A percentile compares a stretch with the other conserved stretches of the same genome.
Evolutionary conservation across 352 stramenopile species (phyloP).

Genomic region (Thraustochytrium striatum): DNA sequence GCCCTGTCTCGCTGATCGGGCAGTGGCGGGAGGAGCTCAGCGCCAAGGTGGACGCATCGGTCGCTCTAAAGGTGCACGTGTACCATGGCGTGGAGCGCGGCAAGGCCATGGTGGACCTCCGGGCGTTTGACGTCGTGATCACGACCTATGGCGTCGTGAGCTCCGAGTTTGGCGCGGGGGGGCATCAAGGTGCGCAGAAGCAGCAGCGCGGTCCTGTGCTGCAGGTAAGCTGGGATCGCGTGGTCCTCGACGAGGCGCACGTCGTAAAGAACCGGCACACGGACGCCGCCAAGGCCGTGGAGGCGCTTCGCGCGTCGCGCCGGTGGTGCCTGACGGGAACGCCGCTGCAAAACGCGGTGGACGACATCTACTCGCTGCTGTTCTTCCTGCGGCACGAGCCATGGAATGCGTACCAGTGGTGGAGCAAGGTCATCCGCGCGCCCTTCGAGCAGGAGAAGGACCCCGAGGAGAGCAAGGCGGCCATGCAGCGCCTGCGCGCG

Average conservation of each 20-base stretch:
- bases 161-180: constrained; percentile 65
- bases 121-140: constrained; percentile 75
- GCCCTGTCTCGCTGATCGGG: constrained; percentile 85
- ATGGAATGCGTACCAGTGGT: constrained; percentile 73
- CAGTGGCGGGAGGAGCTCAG: constrained; percentile 90
- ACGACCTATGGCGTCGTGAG: constrained; percentile 95
- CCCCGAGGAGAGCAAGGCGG: constrained; percentile 5
- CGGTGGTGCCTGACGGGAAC: constrained; percentile 56
- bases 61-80: constrained; percentile 69
- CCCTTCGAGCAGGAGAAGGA: constrained; percentile 64
- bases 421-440: constrained; percentile 70
- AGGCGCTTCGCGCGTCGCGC: constrained; percentile 70
- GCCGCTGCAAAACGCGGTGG: constrained; percentile 82
- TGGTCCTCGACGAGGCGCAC: constrained; percentile 97
- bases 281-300: constrained; percentile 88
- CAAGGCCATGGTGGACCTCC: neutral
- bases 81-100: constrained; percentile 61
- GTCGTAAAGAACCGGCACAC: constrained; percentile 96
- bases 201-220: too few relatives aligned
- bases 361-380: constrained; percentile 76
- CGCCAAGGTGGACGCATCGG: constrained; percentile 59
- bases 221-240: constrained; percentile 91
- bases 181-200: too few relatives aligned
- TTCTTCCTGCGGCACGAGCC: constrained; percentile 64
- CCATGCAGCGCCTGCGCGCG: constrained; percentile 13